A percentile compares a stretch with the other conserved stretches of the same genome.
phyloP scores from a whole-genome alignment of 306 rosid genomes.

The Sophora flavescens region DNA sequence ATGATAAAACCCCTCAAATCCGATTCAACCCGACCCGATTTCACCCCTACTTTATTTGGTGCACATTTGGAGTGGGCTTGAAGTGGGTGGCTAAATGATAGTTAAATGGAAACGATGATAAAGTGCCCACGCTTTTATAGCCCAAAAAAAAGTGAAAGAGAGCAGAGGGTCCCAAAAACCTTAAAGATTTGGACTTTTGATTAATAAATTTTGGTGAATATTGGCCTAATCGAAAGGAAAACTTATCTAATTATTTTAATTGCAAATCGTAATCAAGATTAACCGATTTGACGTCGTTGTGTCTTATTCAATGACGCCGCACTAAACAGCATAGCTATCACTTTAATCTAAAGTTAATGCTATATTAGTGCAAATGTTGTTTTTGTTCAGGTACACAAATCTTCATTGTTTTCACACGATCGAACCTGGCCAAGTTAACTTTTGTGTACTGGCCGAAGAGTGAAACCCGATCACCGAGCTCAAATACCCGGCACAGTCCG shows the following conservation, averaged over 20 bases:
- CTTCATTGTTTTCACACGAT: constrained; percentile 47
- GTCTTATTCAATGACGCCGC: constrained; percentile 50
- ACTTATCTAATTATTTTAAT: constrained; percentile 32
- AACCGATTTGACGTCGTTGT: constrained; percentile 59
- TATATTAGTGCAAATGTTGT: constrained; percentile 35
- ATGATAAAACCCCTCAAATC: too few relatives aligned
- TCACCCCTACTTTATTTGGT: constrained; percentile 49
- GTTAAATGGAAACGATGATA: constrained; percentile 48
- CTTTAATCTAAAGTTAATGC: constrained; percentile 32
- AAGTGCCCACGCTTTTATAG: constrained; percentile 52
- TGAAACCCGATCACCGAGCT: too few relatives aligned
- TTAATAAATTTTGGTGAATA: constrained; percentile 47
- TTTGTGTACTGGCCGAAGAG: too few relatives aligned
- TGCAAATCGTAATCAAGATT: constrained; percentile 44
- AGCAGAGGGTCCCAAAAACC: constrained; percentile 51
- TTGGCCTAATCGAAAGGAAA: constrained; percentile 44
- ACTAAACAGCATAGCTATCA: constrained; percentile 14
- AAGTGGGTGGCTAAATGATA: constrained; percentile 58
- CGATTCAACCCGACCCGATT: too few relatives aligned
- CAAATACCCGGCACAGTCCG: too few relatives aligned
- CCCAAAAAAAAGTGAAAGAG: constrained; percentile 37
- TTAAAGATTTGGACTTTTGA: constrained; percentile 40
- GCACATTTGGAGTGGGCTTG: constrained; percentile 41
- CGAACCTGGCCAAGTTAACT: constrained; percentile 19
- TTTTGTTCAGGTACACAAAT: constrained; percentile 22